Conservation (phyloP, 1,284 basidiomycete genomes). For the Phenoliferia sp. region DNA sequence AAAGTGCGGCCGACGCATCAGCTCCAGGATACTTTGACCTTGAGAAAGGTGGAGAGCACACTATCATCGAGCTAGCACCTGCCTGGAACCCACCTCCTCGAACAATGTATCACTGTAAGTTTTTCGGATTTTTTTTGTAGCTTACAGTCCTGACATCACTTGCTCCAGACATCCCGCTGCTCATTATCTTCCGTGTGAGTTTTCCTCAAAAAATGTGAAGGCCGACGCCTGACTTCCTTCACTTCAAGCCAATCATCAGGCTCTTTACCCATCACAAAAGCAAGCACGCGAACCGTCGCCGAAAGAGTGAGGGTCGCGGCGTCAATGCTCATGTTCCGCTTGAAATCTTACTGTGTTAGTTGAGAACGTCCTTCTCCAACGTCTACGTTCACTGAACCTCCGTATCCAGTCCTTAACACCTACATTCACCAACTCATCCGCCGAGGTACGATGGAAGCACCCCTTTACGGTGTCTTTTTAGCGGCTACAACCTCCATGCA, state of each 20-base stretch:
- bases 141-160: too few species aligned
- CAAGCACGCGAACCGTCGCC: neutral
- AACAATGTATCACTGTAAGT: constrained; percentile 48
- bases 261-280: neutral
- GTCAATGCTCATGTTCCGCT: constrained; percentile 53
- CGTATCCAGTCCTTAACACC: constrained; percentile 13
- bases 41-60: constrained; percentile 46
- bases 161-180: too few species aligned
- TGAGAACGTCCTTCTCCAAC: too few species aligned
- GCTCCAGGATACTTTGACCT: constrained; percentile 54
- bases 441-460: constrained; percentile 32
- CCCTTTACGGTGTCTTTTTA: constrained; percentile 37
- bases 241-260: neutral
- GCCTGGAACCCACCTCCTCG: constrained; percentile 26
- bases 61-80: constrained; percentile 41
- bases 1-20: neutral
- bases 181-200: constrained; percentile 50
- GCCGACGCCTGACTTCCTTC: too few species aligned
- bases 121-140: too few species aligned
- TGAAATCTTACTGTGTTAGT: constrained; percentile 52
- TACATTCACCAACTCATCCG: constrained; percentile 10
- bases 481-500: constrained; percentile 39
- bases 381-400: too few species aligned
- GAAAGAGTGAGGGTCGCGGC: neutral
- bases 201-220: neutral